phyloP scores from a whole-genome alignment of 495 filamentous ascomycete genomes.

The Acidomyces sp. region DNA sequence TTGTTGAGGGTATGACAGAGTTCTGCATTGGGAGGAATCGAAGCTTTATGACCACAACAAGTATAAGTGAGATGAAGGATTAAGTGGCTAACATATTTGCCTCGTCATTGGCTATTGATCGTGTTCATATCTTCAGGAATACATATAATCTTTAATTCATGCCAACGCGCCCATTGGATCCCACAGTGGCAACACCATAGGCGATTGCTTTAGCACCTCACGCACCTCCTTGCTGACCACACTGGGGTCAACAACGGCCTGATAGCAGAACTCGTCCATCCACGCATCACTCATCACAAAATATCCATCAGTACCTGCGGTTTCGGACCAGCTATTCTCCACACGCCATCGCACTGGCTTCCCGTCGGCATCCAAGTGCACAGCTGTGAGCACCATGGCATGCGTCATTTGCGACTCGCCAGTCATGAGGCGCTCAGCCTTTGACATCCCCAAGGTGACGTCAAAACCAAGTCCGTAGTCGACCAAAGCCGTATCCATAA shows the following conservation, averaged over 20 bases:
- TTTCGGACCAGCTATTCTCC: constrained; percentile 69
- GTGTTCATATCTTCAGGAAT: too few species aligned
- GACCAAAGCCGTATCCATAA: constrained; percentile 61
- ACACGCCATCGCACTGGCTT: constrained; percentile 64
- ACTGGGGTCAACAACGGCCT: constrained; percentile 67
- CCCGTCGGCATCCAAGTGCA: constrained; percentile 55
- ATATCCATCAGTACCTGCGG: constrained; percentile 58
- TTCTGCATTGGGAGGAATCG: too few species aligned
- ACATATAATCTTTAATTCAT: too few species aligned
- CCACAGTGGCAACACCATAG: constrained; percentile 64
- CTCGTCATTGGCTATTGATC: too few species aligned
- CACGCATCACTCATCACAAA: constrained; percentile 77
- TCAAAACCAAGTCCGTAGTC: constrained; percentile 65
- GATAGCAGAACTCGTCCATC: constrained; percentile 82
- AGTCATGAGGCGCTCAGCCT: constrained; percentile 54
- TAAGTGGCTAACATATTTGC: too few species aligned
- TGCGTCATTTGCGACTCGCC: constrained; percentile 75
- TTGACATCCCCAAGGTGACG: constrained; percentile 53
- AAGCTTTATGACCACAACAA: too few species aligned
- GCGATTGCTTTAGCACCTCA: constrained; percentile 54
- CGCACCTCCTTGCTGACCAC: constrained; percentile 52
- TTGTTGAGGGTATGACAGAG: too few species aligned
- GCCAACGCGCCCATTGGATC: constrained; percentile 82
- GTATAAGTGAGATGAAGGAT: too few species aligned
- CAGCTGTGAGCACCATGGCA: constrained; percentile 79